A percentile compares a stretch with the other conserved stretches of the same genome.
These are phyloP conservation scores for Trypanosoma caninum DNA, from an alignment of 208 protist species.

Conservation along the genomic window DNA sequence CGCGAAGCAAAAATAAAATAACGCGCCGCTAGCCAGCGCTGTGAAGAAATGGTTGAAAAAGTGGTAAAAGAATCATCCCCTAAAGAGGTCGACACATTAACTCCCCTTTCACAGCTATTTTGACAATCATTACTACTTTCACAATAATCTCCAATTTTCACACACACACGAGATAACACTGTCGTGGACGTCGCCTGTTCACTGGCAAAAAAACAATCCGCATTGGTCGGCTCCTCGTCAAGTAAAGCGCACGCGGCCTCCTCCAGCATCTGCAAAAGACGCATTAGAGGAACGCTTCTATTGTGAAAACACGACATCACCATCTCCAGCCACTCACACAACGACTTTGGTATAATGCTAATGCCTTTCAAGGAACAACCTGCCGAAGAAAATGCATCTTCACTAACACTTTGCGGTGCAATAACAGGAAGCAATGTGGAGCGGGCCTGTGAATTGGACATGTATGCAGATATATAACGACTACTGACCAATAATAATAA, in stretches of 20 bases:
- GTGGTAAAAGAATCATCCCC: too few species aligned
- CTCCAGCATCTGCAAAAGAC: conserved; percentile 43
- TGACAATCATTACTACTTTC: neutral
- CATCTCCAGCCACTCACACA: conserved; percentile 35
- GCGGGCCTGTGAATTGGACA: neutral
- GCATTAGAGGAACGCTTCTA: conserved; percentile 9
- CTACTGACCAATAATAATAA: too few species aligned
- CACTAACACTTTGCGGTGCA: neutral
- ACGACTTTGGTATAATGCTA: conserved; percentile 19
- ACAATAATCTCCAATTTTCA: neutral
- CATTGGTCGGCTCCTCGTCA: conserved; percentile 30
- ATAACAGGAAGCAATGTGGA: neutral
- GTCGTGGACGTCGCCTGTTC: neutral
- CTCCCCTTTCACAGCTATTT: neutral
- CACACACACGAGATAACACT: neutral
- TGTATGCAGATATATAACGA: too few species aligned
- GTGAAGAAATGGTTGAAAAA: neutral
- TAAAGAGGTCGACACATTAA: neutral
- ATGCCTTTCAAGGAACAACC: conserved; percentile 2
- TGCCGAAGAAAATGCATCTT: neutral
- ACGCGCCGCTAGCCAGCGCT: conserved; percentile 47
- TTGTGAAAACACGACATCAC: conserved; percentile 38
- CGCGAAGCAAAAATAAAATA: conserved; percentile 47
- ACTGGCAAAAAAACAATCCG: too few species aligned
- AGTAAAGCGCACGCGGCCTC: conserved; percentile 43